Evolutionary conservation across 208 protist species (phyloP).

Genomic region (Crithidia thermophila): DNA sequence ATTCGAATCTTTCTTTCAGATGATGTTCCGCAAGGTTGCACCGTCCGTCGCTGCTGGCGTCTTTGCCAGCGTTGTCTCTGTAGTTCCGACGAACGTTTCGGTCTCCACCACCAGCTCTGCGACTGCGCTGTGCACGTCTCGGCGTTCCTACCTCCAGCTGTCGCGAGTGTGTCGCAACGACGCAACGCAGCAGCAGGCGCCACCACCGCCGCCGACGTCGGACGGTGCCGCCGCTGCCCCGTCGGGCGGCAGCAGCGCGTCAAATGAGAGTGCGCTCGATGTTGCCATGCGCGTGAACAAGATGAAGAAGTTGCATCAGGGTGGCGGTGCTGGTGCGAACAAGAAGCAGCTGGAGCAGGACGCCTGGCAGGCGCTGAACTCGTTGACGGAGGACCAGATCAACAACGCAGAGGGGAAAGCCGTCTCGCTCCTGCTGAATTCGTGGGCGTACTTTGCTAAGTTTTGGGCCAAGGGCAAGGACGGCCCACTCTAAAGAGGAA

Average conservation of each 20-base stretch:
- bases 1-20: background rate
- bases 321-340: conserved; percentile 41
- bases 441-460: conserved; percentile 93
- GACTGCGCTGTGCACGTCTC: background rate
- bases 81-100: no score
- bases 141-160: conserved; percentile 7
- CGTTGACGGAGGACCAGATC: conserved; percentile 81
- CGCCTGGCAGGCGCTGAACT: conserved; percentile 81
- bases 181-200: background rate
- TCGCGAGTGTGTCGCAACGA: background rate
- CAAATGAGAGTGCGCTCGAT: conserved; percentile 64
- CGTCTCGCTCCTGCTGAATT: conserved; percentile 86
- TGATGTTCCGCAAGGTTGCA: conserved; percentile 5
- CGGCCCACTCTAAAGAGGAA: conserved; percentile 41
- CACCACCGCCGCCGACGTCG: conserved; percentile 12
- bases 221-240: conserved; percentile 5
- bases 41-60: background rate
- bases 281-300: conserved; percentile 90
- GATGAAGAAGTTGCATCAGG: conserved; percentile 84
- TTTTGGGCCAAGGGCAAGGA: conserved; percentile 90
- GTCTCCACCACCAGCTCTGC: no score
- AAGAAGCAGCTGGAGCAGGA: conserved; percentile 79
- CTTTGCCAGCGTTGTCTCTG: no score
- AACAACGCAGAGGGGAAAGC: conserved; percentile 89
- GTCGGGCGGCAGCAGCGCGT: conserved; percentile 8